Percentiles rank a stretch among this genome's conserved stretches.
Conservation (phyloP, 2,329 filamentous ascomycete species). For the Aspergillus uvarum region DNA sequence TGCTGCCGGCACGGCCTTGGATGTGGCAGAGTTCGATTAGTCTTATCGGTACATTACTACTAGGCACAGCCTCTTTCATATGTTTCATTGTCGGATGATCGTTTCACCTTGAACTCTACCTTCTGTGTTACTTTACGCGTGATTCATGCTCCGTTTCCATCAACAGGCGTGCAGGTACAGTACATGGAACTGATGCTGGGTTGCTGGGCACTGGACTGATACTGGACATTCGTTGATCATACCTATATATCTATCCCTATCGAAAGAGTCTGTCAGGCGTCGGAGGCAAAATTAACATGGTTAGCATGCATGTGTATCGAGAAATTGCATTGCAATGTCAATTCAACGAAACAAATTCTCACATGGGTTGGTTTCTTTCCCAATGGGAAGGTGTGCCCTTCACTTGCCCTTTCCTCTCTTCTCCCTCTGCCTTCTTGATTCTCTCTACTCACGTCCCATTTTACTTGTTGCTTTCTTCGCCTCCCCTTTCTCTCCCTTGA, state of each 20-base stretch:
- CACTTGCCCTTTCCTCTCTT: neutral
- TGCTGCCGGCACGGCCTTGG: constrained; percentile 1
- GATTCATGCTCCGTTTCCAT: neutral
- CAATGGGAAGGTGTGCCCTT: neutral
- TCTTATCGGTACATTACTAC: constrained; percentile 12
- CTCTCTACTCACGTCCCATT: neutral
- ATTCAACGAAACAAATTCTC: too few relatives aligned
- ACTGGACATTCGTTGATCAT: neutral
- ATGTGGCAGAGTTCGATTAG: constrained; percentile 20
- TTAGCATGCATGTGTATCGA: neutral
- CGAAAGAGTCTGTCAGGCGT: neutral
- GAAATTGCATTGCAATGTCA: neutral
- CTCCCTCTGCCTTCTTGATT: too few relatives aligned
- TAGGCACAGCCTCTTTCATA: neutral
- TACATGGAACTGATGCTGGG: neutral
- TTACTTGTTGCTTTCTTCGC: constrained; percentile 3
- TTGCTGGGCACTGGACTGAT: neutral
- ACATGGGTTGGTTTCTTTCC: too few relatives aligned
- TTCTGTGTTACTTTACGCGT: neutral
- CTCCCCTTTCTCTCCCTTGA: neutral
- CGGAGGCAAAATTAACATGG: neutral
- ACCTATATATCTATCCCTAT: neutral
- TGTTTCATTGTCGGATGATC: neutral
- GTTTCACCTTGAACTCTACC: neutral
- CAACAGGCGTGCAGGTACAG: neutral